Base-by-base conservation (phyloP, 1,284 basidiomycete species). In the Peniophora sp. region DNA sequence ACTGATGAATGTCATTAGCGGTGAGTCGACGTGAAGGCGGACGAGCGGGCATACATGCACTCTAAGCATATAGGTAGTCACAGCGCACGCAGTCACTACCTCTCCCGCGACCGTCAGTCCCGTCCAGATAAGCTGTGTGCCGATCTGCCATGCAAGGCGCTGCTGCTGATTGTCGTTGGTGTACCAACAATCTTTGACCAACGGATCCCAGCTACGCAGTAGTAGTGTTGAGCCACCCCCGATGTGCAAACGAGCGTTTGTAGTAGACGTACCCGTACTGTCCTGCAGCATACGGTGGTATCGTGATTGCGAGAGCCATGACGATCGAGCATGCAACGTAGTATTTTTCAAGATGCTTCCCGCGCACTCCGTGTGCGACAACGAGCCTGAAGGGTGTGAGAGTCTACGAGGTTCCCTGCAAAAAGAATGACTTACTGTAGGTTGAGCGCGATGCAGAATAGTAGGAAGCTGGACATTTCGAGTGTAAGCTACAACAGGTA, bases 371-470 rank as follows among this genome's bases (percentile, higher is more conserved):
- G 34, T 48, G 47, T 18, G 36, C 47, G 17, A 48, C 36, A 8
- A 48, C 47, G 8, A 48, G 47, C 47, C 47, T 48, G 17, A 11
- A n/a, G 27, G 10, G 12, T 3, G 27, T 18, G 9, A 24, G 32
- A 5, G 3, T 24, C 3, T 18, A 18, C 8, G 15, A 3, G 34
- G 5, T 3, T 24, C 24, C 23, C 23, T 18, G 15, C 6, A 24
- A 9, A 36, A 17, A 20, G 14, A 24, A 47, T 14, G 5, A 48
- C 47, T 6, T 17, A 48, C 47, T 48, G 32, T n/a, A 48, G 32
- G 36, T 48, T 48, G n/a, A 48, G 47, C 6, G 47, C 47, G 32
- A 48, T 48, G 35, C 47, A 48, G 47, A 48, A 48, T 10, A 36
- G 18, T 17, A 48, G 34, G n/a, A 48, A 22, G 34, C 47, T 48